These are phyloP conservation scores for Fraxinus latifolia DNA, from an alignment of 305 asterid genomes.

Conservation along the genomic window DNA sequence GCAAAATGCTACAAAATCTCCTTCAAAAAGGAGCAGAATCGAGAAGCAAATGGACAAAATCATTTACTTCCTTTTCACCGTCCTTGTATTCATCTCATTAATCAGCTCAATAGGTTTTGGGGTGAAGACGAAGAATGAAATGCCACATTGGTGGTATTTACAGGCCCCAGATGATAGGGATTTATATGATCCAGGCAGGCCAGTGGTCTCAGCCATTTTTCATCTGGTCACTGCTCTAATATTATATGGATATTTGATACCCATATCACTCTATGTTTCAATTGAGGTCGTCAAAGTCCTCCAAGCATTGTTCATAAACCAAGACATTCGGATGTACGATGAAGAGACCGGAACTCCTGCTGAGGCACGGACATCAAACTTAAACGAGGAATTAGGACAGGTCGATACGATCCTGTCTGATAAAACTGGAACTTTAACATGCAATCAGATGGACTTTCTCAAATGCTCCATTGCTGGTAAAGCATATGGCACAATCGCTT, in stretches of 20 bases:
- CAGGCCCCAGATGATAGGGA: conserved; percentile 41
- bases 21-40: conserved; percentile 58
- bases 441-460: conserved; percentile 69
- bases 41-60: conserved; percentile 65
- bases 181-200: conserved; percentile 40
- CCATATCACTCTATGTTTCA: conserved; percentile 67
- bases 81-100: conserved; percentile 47
- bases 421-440: conserved; percentile 64
- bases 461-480: conserved; percentile 63
- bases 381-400: conserved; percentile 64
- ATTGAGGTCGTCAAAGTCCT: conserved; percentile 71
- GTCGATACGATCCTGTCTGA: conserved; percentile 63
- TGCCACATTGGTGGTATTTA: conserved; percentile 61
- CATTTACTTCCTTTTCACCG: conserved; percentile 50
- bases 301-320: conserved; percentile 58
- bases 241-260: conserved; percentile 62
- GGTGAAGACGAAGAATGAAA: conserved; percentile 38
- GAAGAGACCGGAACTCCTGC: conserved; percentile 61
- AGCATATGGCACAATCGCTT: conserved; percentile 49
- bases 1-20: conserved; percentile 60
- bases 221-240: conserved; percentile 63
- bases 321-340: conserved; percentile 56
- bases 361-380: conserved; percentile 62
- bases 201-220: conserved; percentile 41
- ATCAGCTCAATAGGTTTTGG: conserved; percentile 49